Evolutionary conservation across 352 stramenopile species (phyloP), one percentile per base, ranked within the genome.

Genomic region (Pythium diclinum): DNA sequence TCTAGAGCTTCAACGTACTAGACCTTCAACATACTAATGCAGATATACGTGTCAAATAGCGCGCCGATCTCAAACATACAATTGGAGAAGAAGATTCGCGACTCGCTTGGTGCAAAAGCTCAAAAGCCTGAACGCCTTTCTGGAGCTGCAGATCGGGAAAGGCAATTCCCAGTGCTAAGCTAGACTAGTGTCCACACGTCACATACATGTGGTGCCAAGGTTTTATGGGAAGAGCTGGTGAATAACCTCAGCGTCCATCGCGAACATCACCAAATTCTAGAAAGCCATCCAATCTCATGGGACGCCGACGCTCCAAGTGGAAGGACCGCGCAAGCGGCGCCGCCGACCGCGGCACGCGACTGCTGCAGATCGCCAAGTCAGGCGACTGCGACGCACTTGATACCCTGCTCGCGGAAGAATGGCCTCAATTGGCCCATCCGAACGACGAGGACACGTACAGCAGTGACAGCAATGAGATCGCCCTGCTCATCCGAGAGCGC

Each of bases 241-340:
- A 23, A 44, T n/a, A 30, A 21, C 21, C 19, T 52, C 8, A 28
- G 44, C 16, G 13, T 38, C 30, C 19, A 34, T 9, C 49, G 25
- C 25, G 25, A 56, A 13, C 28, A 36, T 19, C 49, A n/a, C 17
- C 16, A 30, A 28, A 28, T 36, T 32, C 33, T 40, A 28, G 25
- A 28, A 28, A 28, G 25, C 33, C 48, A 49, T 25, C 21, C 11
- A 23, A 21, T 7, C 13, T 8, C 55, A 91, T 91, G 83, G 83
- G 83, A 32, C 73, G 83, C 6, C 76, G 83, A 8, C 78, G 80
- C 46, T 86, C 79, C 64, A 91, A 88, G 70, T 88, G 79, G 79
- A 91, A 89, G 73, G 77, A 86, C 67, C 64, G 64, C 32, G 58
- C 66, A 46, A 61, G 19, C 30, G 53, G 56, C 44, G 62, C 61